phyloP scores from a whole-genome alignment of 2,329 filamentous ascomycete genomes.

The Fusarium torulosum region DNA sequence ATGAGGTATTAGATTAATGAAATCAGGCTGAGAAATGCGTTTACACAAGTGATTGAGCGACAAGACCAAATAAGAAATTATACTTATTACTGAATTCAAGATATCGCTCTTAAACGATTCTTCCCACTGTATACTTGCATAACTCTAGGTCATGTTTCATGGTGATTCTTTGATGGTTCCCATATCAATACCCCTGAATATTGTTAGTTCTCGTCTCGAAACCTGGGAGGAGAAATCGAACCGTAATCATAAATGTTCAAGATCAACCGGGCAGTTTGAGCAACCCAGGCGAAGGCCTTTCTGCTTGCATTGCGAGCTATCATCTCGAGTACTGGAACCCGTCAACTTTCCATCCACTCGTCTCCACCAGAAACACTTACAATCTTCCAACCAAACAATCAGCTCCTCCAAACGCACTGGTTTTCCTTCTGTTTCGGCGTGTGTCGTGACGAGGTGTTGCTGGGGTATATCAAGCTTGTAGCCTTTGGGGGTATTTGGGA shows the following conservation, averaged over 20 bases:
- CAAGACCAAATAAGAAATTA: too few relatives aligned
- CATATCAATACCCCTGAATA: not conserved
- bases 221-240: not conserved
- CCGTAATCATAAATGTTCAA: not conserved
- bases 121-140: not conserved
- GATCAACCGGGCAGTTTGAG: not conserved
- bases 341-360: not conserved
- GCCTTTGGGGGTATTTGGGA: not conserved
- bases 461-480: not conserved
- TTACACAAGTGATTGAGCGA: too few relatives aligned
- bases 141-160: not conserved
- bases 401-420: not conserved
- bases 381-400: not conserved
- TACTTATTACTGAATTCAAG: not conserved
- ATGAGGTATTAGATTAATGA: too few relatives aligned
- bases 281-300: not conserved
- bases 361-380: not conserved
- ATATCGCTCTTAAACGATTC: not conserved
- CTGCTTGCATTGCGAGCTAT: not conserved
- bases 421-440: not conserved
- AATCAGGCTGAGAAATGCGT: too few relatives aligned
- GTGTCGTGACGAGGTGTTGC: not conserved
- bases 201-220: not conserved
- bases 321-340: not conserved
- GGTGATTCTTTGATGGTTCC: not conserved